These are phyloP conservation scores for Aspergillus sp. DNA, from an alignment of 2,329 filamentous ascomycete species.

Conservation along the genomic window DNA sequence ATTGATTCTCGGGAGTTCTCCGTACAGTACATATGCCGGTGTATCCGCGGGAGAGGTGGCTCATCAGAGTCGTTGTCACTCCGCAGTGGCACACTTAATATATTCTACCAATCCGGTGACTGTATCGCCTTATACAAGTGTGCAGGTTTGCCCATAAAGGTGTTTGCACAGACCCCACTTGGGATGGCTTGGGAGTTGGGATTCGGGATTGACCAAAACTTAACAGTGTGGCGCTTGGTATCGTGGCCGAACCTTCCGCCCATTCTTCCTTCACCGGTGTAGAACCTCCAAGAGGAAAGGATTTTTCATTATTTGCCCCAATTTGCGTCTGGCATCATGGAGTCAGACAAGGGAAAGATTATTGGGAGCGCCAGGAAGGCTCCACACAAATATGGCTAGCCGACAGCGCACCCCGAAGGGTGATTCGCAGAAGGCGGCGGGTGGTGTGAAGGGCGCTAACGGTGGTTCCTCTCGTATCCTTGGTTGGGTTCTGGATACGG, in stretches of 20 bases:
- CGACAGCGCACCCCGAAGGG: background rate
- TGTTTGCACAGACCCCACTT: background rate
- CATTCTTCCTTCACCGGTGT: constrained; percentile 2
- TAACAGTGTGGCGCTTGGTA: constrained; percentile 4
- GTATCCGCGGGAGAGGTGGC: constrained; percentile 11
- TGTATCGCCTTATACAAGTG: background rate
- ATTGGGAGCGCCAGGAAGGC: background rate
- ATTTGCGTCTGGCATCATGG: background rate
- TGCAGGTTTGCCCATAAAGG: constrained; percentile 1
- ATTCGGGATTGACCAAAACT: background rate
- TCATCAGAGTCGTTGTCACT: constrained; percentile 11
- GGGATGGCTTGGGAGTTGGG: background rate
- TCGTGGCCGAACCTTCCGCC: constrained; percentile 16
- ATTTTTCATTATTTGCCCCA: constrained; percentile 3
- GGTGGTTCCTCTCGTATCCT: constrained; percentile 6
- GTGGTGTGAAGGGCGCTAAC: background rate
- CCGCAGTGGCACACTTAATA: constrained; percentile 9
- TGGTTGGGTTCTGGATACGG: background rate
- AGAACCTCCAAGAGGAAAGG: background rate
- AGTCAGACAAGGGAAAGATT: background rate
- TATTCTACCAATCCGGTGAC: constrained; percentile 6
- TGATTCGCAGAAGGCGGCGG: background rate
- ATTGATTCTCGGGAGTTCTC: background rate
- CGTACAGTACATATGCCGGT: constrained; percentile 3
- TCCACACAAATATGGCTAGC: background rate